Evolutionary conservation across 768 basidiomycete genomes (phyloP).

Genomic region (Artomyces pyxidatus): DNA sequence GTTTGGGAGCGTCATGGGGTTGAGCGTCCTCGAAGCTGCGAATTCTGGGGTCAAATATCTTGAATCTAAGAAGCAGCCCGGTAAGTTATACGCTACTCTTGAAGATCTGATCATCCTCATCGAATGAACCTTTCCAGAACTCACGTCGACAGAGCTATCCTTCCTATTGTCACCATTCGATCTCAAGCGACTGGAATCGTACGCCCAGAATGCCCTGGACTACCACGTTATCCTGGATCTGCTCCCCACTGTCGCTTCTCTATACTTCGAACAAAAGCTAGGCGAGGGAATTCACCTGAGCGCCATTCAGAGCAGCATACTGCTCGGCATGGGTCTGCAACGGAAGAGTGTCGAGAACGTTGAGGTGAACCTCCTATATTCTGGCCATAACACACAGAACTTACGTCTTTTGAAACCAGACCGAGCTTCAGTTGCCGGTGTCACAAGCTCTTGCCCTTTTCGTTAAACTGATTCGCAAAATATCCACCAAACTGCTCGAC

Average conservation of each 20-base stretch:
- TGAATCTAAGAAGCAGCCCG: slow-evolving; percentile 31
- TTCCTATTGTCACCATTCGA: slow-evolving; percentile 83
- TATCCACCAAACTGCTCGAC: slow-evolving; percentile 65
- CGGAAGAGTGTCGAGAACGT: slow-evolving; percentile 84
- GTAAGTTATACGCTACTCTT: slow-evolving; percentile 19
- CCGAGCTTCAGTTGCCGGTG: slow-evolving; percentile 76
- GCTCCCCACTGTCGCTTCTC: slow-evolving; percentile 68
- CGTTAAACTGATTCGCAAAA: slow-evolving; percentile 82
- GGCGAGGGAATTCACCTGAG: slow-evolving; percentile 63
- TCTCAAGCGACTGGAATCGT: slow-evolving; percentile 90
- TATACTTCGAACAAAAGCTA: slow-evolving; percentile 77
- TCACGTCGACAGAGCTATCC: slow-evolving; percentile 43
- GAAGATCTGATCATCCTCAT: neutral
- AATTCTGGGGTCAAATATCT: slow-evolving; percentile 49
- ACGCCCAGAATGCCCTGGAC: slow-evolving; percentile 92
- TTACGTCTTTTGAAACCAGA: slow-evolving; percentile 28
- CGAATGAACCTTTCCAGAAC: slow-evolving; percentile 36
- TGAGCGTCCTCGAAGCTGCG: slow-evolving; percentile 84
- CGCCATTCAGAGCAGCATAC: slow-evolving; percentile 85
- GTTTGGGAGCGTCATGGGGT: slow-evolving; percentile 78
- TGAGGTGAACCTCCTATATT: slow-evolving; percentile 44
- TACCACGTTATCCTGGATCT: slow-evolving; percentile 95
- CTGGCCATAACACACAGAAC: neutral
- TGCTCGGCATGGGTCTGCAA: slow-evolving; percentile 85
- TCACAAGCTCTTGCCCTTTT: slow-evolving; percentile 87